Evolutionary conservation across 2,329 filamentous ascomycete species (phyloP), one percentile per base, ranked within the genome.

Genomic region (Penicillium sp.): DNA sequence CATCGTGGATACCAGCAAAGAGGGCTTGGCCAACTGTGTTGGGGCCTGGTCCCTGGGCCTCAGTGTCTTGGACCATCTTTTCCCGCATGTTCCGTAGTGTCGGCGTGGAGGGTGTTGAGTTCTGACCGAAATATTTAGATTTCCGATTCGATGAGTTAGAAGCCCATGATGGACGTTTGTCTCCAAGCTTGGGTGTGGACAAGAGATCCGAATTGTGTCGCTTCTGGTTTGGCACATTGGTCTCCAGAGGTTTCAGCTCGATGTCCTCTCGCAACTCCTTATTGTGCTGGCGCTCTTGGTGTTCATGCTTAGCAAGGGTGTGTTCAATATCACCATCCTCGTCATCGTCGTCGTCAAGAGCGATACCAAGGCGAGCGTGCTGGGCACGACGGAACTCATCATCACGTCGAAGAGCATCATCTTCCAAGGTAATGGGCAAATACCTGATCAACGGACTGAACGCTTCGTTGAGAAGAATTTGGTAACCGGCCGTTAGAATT

Each of bases 351-450:
- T 83, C 80, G 0, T 82, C 77, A 0, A 81, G 79, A 35, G 72
- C 70, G 11, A 89, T 72, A 0, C 87, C 86, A 54, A 92, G 83
- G 9, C 88, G 86, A 22, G 80, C 80, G 55, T 87, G 85, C 69
- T 95, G 91, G 4, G 87, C 88, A 44, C 88, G 82, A 64, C 91
- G 88, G 69, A 97, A 99, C 37, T 89, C 90, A 67, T 93, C 86
- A 63, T 99, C 94, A 7, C 93, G 87, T n/a, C 90, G 78, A 0
- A 94, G 90, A 3, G 94, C 94, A 69, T 97, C 93, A 61, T 97
- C 94, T 71, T 99, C 94, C 53, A 97, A 86, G 0, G 93, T 97
- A 61, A 97, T 95, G 0, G 94, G 94, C 4, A 99, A 78, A 67
- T 96, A 96, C 37, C 88, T 85, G 69, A 96, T 87, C 10, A 99